Conservation (phyloP, 768 basidiomycete genomes). For the Gyrodon lividus region DNA sequence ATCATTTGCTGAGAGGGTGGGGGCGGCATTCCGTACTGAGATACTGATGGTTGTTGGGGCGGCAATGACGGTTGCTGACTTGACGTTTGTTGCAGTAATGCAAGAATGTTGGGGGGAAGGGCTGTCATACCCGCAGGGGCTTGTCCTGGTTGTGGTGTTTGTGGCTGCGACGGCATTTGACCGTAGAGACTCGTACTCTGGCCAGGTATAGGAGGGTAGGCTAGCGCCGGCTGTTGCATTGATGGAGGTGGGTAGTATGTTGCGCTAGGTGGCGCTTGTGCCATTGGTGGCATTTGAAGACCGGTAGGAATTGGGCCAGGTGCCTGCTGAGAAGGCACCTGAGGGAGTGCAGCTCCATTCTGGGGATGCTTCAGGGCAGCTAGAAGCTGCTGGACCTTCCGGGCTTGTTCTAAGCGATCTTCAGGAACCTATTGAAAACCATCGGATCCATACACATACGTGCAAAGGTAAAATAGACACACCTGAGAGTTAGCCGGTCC, state of each 20-base stretch:
- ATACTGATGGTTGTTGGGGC: constrained; percentile 29
- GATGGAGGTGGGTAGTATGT: constrained; percentile 48
- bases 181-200: constrained; percentile 27
- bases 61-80: constrained; percentile 34
- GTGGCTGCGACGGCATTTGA: constrained; percentile 27
- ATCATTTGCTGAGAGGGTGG: constrained; percentile 43
- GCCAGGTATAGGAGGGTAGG: constrained; percentile 26
- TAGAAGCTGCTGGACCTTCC: constrained; percentile 79
- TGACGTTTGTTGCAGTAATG: constrained; percentile 57
- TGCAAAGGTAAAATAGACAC: constrained; percentile 12
- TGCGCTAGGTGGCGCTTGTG: constrained; percentile 28
- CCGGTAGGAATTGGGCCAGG: constrained; percentile 35
- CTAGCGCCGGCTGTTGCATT: constrained; percentile 25
- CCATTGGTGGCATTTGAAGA: constrained; percentile 36
- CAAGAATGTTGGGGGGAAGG: constrained; percentile 69
- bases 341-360: constrained; percentile 25
- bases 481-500: constrained; percentile 28
- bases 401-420: constrained; percentile 85
- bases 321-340: constrained; percentile 26
- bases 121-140: constrained; percentile 34
- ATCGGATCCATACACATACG: constrained; percentile 1
- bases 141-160: constrained; percentile 34
- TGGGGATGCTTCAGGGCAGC: constrained; percentile 78
- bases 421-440: constrained; percentile 46
- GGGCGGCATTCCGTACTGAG: constrained; percentile 39